Evolutionary conservation across 108 stramenopile genomes (phyloP), one percentile per base, ranked within the genome.

Genomic region (Pelagomonas calceolata): DNA sequence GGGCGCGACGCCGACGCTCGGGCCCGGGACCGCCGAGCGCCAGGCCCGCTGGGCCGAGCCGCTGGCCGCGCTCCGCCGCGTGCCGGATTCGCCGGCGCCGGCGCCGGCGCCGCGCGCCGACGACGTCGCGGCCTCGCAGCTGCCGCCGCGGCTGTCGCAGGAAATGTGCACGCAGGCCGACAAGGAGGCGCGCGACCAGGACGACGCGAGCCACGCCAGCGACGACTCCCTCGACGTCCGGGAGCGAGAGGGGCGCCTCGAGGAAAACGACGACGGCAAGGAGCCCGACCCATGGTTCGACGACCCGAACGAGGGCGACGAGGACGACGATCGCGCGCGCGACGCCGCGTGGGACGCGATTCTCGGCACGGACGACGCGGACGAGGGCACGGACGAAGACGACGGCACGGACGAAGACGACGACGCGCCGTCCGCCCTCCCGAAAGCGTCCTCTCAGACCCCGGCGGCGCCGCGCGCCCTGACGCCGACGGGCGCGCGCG

Each of bases 291-390:
- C 30, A 39, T 3, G 30, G 68, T 37, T 17, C 36, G 68, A 43
- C 18, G 68, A 68, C 4, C 35, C 18, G 29, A n/a, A 70, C 63
- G 33, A 70, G 60, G 43, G 32, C 31, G 70, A 70, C 31, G 30
- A 35, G 0, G 63, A 70, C 18, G 70, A 70, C 31, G 68, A 7
- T 31, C 10, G 45, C 16, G 45, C 4, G 10, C 34, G 4, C 31
- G 70, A 60, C 5, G 60, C 33, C 5, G 51, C 17, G 45, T 51
- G 0, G 17, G 31, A 15, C 29, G 36, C 37, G 26, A 10, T 31
- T 14, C 66, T 34, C 18, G 65, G 34, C 4, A 30, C 32, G 4
- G 60, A 30, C 9, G 66, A 67, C 16, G 36, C 12, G 32, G 34
- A 34, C 17, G 35, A 34, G 10, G 18, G 30, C 0, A 34, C 29